These are phyloP conservation scores for Hymenoscyphus albidus DNA, from an alignment of 2,329 filamentous ascomycete genomes.

Conservation along the genomic window DNA sequence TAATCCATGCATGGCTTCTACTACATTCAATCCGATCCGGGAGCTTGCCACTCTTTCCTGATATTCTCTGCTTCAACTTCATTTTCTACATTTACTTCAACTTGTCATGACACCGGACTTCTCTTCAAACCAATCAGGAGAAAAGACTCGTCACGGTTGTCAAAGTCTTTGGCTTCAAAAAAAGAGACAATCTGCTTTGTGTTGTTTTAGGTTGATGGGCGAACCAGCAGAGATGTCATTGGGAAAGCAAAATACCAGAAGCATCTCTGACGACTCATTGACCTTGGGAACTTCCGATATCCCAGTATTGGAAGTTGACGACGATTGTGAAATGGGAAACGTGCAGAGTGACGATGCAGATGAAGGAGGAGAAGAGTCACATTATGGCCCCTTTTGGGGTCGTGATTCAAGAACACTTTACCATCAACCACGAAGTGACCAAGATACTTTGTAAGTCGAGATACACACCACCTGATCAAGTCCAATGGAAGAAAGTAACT, in stretches of 20 bases:
- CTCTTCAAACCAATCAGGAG: neutral
- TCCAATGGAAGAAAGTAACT: neutral
- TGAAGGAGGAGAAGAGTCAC: neutral
- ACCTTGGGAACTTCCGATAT: neutral
- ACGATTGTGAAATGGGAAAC: neutral
- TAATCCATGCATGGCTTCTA: neutral
- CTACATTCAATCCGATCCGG: neutral
- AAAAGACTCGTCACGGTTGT: neutral
- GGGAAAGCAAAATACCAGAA: neutral
- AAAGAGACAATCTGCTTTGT: neutral
- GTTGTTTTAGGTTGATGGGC: neutral
- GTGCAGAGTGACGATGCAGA: neutral
- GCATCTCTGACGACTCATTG: neutral
- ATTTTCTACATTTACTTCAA: neutral
- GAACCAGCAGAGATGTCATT: neutral
- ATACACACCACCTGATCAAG: neutral
- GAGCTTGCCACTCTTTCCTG: neutral
- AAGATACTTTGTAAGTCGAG: conserved; percentile 25
- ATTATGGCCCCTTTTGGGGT: conserved; percentile 1
- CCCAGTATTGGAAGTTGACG: neutral
- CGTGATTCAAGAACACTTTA: conserved; percentile 19
- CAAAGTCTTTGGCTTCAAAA: neutral
- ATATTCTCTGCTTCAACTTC: neutral
- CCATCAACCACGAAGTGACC: conserved; percentile 20
- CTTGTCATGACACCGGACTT: neutral